phyloP scores from a whole-genome alignment of 306 rosid species.

The Dryas drummondii region DNA sequence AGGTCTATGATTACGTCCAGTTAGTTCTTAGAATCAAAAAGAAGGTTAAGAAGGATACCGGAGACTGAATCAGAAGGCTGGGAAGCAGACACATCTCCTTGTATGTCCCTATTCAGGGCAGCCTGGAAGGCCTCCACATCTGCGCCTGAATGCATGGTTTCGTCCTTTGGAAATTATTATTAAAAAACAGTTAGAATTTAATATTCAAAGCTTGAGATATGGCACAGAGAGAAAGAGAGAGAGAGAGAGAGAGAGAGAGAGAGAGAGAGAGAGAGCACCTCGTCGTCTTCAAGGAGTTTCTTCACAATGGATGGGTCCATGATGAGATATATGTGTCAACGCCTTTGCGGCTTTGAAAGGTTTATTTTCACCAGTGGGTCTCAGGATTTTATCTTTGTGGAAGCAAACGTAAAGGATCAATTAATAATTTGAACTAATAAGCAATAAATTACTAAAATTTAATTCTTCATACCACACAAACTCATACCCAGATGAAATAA shows the following conservation, averaged over 20 bases:
- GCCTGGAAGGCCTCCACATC: conserved; percentile 90
- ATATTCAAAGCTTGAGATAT: not conserved
- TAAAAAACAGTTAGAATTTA: not conserved
- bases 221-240: not conserved
- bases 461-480: no score
- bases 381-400: no score
- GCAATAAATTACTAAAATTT: no score
- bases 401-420: no score
- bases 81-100: conserved; percentile 60
- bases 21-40: not conserved
- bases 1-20: not conserved
- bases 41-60: conserved; percentile 29
- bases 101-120: conserved; percentile 73
- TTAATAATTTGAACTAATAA: no score
- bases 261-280: conserved; percentile 44
- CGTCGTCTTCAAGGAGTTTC: conserved; percentile 93
- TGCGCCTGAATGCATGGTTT: conserved; percentile 84
- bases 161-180: conserved; percentile 53
- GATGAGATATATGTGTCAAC: not conserved
- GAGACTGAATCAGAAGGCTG: conserved; percentile 54
- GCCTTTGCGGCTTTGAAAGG: no score
- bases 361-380: no score
- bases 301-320: conserved; percentile 92
- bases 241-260: conserved; percentile 11
- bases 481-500: no score